Percentiles rank a stretch among this genome's conserved stretches.
phyloP scores from a whole-genome alignment of 2,329 filamentous ascomycete species.

The Colletotrichum falcatum region DNA sequence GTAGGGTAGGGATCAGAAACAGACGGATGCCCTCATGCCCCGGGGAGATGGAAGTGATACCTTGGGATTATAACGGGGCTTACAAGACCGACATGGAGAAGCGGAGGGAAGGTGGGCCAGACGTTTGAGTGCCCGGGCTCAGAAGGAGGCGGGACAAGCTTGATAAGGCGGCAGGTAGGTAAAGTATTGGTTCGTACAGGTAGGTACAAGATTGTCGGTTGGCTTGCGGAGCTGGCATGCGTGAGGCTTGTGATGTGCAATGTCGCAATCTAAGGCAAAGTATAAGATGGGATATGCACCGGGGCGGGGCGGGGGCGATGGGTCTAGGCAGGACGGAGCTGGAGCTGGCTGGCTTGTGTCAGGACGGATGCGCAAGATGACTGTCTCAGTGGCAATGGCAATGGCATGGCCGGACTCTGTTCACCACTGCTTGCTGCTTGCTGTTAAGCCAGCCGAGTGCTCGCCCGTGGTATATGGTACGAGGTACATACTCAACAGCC shows the following conservation, averaged over 20 bases:
- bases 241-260: conserved; percentile 36
- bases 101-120: neutral
- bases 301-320: neutral
- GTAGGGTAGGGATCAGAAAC: conserved; percentile 18
- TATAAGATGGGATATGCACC: conserved; percentile 14
- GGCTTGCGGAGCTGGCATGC: conserved; percentile 36
- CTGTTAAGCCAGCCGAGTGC: neutral
- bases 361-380: conserved; percentile 34
- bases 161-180: neutral
- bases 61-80: neutral
- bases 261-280: conserved; percentile 36
- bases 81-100: conserved; percentile 8
- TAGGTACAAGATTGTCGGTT: neutral
- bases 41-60: neutral
- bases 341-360: conserved; percentile 19
- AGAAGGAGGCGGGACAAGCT: conserved; percentile 8
- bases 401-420: conserved; percentile 19
- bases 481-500: no score
- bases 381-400: conserved; percentile 36
- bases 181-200: neutral
- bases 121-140: neutral
- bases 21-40: neutral
- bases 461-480: neutral
- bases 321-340: conserved; percentile 7
- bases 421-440: neutral